Evolutionary conservation across 1,139 yeast genomes (phyloP).

Genomic region (Hansenula lynferdii): DNA sequence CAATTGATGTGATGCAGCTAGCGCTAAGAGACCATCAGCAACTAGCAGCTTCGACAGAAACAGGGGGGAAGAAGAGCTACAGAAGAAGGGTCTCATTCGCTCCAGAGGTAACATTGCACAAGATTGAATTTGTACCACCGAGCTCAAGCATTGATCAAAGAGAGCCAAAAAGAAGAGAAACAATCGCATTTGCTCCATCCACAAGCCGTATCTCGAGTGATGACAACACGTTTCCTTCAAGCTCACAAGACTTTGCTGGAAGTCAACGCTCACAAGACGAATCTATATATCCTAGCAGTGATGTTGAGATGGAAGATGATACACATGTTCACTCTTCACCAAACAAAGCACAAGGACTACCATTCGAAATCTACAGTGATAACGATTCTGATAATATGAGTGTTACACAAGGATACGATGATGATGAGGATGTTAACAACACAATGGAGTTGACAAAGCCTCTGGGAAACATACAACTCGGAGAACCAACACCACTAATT

Average conservation of each 20-base stretch:
- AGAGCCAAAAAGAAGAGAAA: constrained; percentile 32
- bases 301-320: constrained; percentile 23
- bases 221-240: not conserved
- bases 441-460: constrained; percentile 29
- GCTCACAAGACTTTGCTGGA: not conserved
- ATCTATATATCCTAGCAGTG: constrained; percentile 14
- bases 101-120: constrained; percentile 70
- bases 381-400: constrained; percentile 15
- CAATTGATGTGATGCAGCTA: constrained; percentile 24
- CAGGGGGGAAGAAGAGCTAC: constrained; percentile 12
- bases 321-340: constrained; percentile 20
- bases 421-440: constrained; percentile 16
- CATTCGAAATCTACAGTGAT: constrained; percentile 17
- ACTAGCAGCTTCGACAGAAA: constrained; percentile 4
- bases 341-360: constrained; percentile 4
- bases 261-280: constrained; percentile 2
- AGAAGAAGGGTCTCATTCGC: constrained; percentile 67
- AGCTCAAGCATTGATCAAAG: constrained; percentile 18
- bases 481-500: not conserved
- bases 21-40: constrained; percentile 15
- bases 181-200: constrained; percentile 26
- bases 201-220: not conserved
- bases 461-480: constrained; percentile 17
- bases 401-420: constrained; percentile 10
- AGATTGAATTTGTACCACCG: constrained; percentile 46